Base-by-base conservation (phyloP, 768 basidiomycete species). In the Xanthoconium stramineum region DNA sequence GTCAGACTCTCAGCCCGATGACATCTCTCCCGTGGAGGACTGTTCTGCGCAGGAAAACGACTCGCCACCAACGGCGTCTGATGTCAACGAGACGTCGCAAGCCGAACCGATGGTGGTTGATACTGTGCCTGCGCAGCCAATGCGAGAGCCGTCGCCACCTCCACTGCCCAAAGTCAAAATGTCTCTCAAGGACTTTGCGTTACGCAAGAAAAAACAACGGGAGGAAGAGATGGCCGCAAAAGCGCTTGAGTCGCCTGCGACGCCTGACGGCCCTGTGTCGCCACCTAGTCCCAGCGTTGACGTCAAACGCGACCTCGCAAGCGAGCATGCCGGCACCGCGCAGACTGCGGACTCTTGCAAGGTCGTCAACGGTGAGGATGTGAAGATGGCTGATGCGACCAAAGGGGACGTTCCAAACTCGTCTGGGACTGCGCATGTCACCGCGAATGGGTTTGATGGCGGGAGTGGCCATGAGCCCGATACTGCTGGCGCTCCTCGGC, bases 121-220 rank as follows among this genome's bases (percentile, higher is more conserved):
- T 19, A 24, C 50, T 17, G 65, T 47, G 13, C 49, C 58, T 38
- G 29, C 47, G 3, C 58, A 51, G 19, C 53, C 50, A 24, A 12
- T 47, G 36, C 61, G 40, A 17, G 67, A 62, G 5, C 62, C 59
- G 2, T 75, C 72, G 2, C 69, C 70, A 0, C 71, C 68, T 13
- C 71, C 72, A 7, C 69, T 70, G 13, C 81, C 82, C 47, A 82
- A 84, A 43, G 83, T 83, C 59, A 77, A 78, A 56, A 61, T 84
- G 68, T 81, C 83, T 0, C 65, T 85, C 47, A 80, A 79, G 60
- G 83, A 85, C 57, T 85, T 83, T 60, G 80, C 77, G 32, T 53
- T 80, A 32, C 69, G 84, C 53, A 83, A 78, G 75, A 79, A 78
- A 74, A 79, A 78, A 66, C 75, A 78, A 61, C 72, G 76, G 51